Percentiles rank a stretch among this genome's conserved stretches.
Evolutionary conservation across 2,329 filamentous ascomycete species (phyloP).

Genomic region (Alternaria novae-zelandiae): DNA sequence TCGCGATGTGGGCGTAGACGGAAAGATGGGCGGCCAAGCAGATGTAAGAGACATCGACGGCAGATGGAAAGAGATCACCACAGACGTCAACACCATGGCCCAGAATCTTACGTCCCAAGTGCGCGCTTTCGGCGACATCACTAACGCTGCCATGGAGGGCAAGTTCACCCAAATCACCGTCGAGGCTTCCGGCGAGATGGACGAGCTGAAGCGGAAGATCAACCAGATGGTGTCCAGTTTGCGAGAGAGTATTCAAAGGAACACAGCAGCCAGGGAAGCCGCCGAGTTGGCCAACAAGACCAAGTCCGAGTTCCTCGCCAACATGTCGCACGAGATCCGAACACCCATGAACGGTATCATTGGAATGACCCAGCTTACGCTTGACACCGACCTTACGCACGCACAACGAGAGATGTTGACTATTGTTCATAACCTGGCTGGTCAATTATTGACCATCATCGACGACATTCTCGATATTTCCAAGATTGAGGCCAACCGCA

Average conservation of each 20-base stretch:
- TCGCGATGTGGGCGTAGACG: constrained; percentile 95
- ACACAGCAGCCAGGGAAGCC: constrained; percentile 92
- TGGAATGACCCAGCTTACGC: constrained; percentile 94
- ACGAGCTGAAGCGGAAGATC: constrained; percentile 98
- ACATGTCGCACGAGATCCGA: constrained; percentile 98
- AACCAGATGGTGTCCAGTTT: constrained; percentile 99
- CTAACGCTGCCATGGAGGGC: constrained; percentile 94
- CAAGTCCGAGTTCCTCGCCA: constrained; percentile 97
- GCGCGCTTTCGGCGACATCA: constrained; percentile 96
- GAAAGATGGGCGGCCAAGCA: constrained; percentile 97
- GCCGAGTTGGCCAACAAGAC: constrained; percentile 97
- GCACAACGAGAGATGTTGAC: constrained; percentile 99
- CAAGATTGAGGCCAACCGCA: constrained; percentile 90
- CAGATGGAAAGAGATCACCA: constrained; percentile 97
- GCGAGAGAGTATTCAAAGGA: constrained; percentile 93
- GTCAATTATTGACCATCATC: constrained; percentile 95
- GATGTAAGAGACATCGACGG: constrained; percentile 92
- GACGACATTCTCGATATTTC: constrained; percentile 76
- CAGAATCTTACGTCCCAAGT: constrained; percentile 92
- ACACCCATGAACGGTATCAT: constrained; percentile 99
- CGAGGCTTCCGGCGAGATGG: constrained; percentile 98
- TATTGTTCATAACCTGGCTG: constrained; percentile 95
- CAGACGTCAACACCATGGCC: constrained; percentile 91
- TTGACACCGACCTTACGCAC: constrained; percentile 91
- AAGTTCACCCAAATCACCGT: constrained; percentile 98